A percentile compares a stretch with the other conserved stretches of the same genome.
phyloP scores from a whole-genome alignment of 164 flowering plant genomes.

The Stephania cephalantha region DNA sequence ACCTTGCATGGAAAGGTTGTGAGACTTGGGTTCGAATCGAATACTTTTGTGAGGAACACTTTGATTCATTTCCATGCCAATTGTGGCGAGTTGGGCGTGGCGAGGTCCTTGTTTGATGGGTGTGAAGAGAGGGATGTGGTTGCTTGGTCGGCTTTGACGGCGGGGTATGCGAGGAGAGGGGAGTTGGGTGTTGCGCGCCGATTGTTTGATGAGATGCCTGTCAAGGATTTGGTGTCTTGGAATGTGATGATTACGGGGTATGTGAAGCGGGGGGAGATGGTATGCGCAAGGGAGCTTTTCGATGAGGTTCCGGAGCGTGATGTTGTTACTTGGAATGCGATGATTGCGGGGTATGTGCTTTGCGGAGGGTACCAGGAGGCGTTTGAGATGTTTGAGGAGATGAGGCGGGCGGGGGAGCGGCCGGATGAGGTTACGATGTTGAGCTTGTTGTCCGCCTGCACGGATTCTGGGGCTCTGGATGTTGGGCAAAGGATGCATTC shows the following conservation, averaged over 20 bases:
- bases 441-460: constrained; percentile 52
- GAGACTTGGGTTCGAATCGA: constrained; percentile 47
- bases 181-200: constrained; percentile 38
- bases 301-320: constrained; percentile 41
- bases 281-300: constrained; percentile 43
- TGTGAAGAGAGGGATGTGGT: constrained; percentile 45
- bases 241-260: constrained; percentile 82
- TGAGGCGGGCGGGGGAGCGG: constrained; percentile 37
- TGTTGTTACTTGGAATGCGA: constrained; percentile 63
- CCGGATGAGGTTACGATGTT: constrained; percentile 67
- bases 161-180: constrained; percentile 69
- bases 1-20: constrained; percentile 49
- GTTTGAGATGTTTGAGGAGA: constrained; percentile 59
- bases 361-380: constrained; percentile 34
- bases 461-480: constrained; percentile 53
- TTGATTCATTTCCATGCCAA: constrained; percentile 66
- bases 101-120: constrained; percentile 48
- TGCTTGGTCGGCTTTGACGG: constrained; percentile 72
- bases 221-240: constrained; percentile 75
- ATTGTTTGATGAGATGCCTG: constrained; percentile 66
- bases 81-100: constrained; percentile 53
- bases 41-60: constrained; percentile 54
- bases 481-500: constrained; percentile 46
- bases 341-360: constrained; percentile 56
- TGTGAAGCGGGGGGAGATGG: constrained; percentile 66